Evolutionary conservation across 257 asterid genomes (phyloP).

Genomic region (Fraxinus excelsior): DNA sequence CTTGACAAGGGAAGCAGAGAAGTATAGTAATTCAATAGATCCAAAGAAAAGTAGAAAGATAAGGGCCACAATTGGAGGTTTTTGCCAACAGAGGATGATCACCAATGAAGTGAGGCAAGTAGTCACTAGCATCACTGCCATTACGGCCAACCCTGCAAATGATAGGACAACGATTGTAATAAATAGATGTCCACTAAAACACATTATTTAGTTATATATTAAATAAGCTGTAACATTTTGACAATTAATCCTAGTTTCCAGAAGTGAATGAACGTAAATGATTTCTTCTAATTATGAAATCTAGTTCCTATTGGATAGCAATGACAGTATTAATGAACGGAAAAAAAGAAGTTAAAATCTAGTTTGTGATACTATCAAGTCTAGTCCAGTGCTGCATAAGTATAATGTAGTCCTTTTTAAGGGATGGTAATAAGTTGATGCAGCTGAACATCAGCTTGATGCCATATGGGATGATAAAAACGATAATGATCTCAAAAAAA

Average conservation of each 20-base stretch:
- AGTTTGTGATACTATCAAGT: neutral
- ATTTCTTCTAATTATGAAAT: neutral
- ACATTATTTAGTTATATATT: neutral
- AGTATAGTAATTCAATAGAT: slow-evolving; percentile 61
- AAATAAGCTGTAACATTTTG: neutral
- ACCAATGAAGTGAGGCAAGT: slow-evolving; percentile 95
- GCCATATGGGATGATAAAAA: neutral
- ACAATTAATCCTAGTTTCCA: neutral
- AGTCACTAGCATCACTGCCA: slow-evolving; percentile 97
- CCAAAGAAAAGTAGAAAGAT: slow-evolving; percentile 79
- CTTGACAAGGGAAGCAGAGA: slow-evolving; percentile 65
- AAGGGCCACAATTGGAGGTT: slow-evolving; percentile 80
- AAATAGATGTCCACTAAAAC: neutral
- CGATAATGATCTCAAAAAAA: neutral
- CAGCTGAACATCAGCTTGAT: neutral
- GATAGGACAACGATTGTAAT: slow-evolving; percentile 30
- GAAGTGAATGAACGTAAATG: neutral
- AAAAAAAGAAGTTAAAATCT: no score
- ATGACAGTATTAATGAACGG: no score
- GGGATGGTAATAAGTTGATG: neutral
- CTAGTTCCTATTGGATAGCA: neutral
- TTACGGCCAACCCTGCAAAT: slow-evolving; percentile 79
- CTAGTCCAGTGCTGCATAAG: neutral
- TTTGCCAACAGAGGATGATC: slow-evolving; percentile 90
- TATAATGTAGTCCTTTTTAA: neutral